Percentiles rank a stretch among this genome's conserved stretches.
Conservation (phyloP, 306 rosid species). For the Echinosophora koreensis region DNA sequence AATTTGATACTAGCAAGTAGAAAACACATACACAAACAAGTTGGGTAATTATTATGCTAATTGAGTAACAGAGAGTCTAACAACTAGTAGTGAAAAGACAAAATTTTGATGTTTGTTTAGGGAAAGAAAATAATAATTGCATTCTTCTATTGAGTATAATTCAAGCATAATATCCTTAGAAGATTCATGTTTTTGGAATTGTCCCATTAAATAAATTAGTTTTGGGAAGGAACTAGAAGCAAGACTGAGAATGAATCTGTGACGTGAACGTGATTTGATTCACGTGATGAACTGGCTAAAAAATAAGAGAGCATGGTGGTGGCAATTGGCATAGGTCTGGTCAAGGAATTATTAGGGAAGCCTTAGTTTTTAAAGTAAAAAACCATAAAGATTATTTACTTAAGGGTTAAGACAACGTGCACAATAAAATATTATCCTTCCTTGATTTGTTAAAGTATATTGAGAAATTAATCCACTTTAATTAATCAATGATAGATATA, state of each 20-base stretch:
- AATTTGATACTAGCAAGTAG: neutral
- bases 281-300: constrained; percentile 3
- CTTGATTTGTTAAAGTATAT: no score
- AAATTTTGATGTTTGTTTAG: neutral
- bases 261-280: constrained; percentile 18
- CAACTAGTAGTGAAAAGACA: neutral
- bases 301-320: neutral
- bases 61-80: neutral
- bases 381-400: no score
- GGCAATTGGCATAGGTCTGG: constrained; percentile 8
- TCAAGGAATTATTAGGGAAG: constrained; percentile 3
- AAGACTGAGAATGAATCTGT: neutral
- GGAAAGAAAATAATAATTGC: neutral
- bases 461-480: no score
- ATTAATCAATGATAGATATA: no score
- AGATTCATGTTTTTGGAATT: constrained; percentile 16
- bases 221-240: neutral
- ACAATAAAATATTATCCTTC: no score
- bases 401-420: no score
- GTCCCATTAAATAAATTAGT: neutral
- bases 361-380: neutral
- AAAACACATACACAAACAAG: neutral
- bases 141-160: neutral
- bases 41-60: neutral
- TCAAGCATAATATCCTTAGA: neutral